Evolutionary conservation across 1,139 yeast genomes (phyloP), one percentile per base, ranked within the genome.

Genomic region (Yamadazyma oceani): DNA sequence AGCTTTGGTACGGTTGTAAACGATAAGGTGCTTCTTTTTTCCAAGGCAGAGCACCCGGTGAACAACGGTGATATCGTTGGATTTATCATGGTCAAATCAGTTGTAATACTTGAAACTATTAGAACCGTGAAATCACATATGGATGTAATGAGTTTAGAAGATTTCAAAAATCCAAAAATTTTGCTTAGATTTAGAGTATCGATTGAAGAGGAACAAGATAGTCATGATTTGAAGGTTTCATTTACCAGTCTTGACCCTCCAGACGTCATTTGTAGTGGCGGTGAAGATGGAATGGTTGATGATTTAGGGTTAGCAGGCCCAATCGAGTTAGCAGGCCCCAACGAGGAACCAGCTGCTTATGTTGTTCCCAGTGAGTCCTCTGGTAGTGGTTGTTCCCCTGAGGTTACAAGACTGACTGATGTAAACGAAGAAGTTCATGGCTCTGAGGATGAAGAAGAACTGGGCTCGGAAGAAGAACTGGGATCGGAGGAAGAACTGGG

Each of bases 1-100:
- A 67, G 71, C 22, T 70, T 69, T 50, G 76, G 76, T 1, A 69
- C 75, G 5, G 47, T 66, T 13, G 39, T 66, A 34, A 64, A 67
- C 42, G 51, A 54, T 16, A 36, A 52, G n/a, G n/a, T n/a, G 5
- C 58, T 55, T 30, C 46, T 67, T 17, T 31, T 49, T 5, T 60
- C 65, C 0, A 48, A 46, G 10, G 36, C 36, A 12, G 49, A 55
- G 50, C 39, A 49, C 31, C 37, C 40, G 14, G 45, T 68, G 23
- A 25, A 32, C 8, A 38, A 51, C 33, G 58, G 58, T 13, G 70
- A 66, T 42, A 26, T 25, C 2, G 44, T 68, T 16, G 68, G 71
- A 8, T 62, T 68, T 31, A 60, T 68, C 31, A 49, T 67, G 34
- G 31, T 49, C 58, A 31, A 57, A 50, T 38, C 69, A 62, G 4